These are phyloP conservation scores for Alternaria solani DNA, from an alignment of 2,329 filamentous ascomycete species.

Conservation along the genomic window DNA sequence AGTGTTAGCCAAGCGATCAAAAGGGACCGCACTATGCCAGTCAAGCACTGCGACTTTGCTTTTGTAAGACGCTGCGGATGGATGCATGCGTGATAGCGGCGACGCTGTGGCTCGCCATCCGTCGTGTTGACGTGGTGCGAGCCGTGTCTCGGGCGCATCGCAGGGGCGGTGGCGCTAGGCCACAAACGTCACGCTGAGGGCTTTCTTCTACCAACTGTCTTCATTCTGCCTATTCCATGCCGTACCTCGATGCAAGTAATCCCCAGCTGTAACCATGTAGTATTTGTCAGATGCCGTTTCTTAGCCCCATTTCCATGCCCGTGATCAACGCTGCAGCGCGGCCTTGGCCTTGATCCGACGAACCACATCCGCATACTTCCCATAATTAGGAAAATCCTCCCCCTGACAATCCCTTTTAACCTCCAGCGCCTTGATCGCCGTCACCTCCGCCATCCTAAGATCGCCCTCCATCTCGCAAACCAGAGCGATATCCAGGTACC, in stretches of 20 bases:
- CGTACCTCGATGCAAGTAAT: neutral
- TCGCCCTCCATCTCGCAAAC: constrained; percentile 39
- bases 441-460: constrained; percentile 26
- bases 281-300: neutral
- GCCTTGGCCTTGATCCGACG: constrained; percentile 29
- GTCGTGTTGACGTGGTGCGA: constrained; percentile 19
- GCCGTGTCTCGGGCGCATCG: constrained; percentile 31
- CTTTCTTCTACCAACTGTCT: neutral
- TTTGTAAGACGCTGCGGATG: neutral
- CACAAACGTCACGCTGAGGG: neutral
- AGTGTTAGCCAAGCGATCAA: constrained; percentile 3
- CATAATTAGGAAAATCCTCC: constrained; percentile 35
- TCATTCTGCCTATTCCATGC: neutral
- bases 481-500: constrained; percentile 45
- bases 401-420: constrained; percentile 41
- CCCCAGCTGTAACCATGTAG: neutral
- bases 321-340: neutral
- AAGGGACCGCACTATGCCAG: neutral
- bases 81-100: neutral
- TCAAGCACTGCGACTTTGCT: neutral
- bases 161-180: constrained; percentile 19
- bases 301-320: neutral
- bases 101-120: constrained; percentile 1
- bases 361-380: constrained; percentile 32
- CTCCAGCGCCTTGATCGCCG: constrained; percentile 37